Evolutionary conservation across 345 rosid species (phyloP).

Genomic region (Eucalyptus brandiana): DNA sequence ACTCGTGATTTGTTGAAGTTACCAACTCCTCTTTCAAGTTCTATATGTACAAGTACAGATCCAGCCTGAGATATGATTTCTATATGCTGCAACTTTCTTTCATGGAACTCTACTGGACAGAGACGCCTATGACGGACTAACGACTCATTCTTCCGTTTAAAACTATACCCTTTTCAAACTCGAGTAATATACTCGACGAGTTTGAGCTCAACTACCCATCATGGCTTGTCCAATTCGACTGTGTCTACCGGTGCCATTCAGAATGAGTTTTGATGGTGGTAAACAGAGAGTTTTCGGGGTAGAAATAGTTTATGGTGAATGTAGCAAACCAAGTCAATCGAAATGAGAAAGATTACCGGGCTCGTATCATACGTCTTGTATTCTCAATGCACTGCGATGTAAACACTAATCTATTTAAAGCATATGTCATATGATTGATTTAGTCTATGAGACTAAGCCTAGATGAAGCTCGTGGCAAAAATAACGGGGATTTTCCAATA

Average conservation of each 20-base stretch:
- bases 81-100: not conserved
- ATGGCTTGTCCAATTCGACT: not conserved
- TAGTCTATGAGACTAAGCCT: not conserved
- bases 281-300: too few relatives aligned
- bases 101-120: rapidly evolving
- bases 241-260: not conserved
- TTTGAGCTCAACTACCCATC: not conserved
- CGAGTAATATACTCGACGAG: not conserved
- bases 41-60: not conserved
- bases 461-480: not conserved
- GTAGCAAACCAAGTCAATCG: not conserved
- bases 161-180: not conserved
- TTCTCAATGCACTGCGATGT: rapidly evolving
- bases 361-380: rapidly evolving
- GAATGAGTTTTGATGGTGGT: not conserved
- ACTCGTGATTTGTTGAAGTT: not conserved
- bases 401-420: not conserved
- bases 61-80: not conserved
- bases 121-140: not conserved
- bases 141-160: not conserved
- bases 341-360: not conserved
- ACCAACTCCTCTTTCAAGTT: not conserved
- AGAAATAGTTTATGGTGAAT: not conserved
- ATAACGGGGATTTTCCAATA: not conserved
- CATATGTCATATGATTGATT: not conserved